Evolutionary conservation across 1,284 basidiomycete species (phyloP).

Genomic region (Clitocybe nebularis): DNA sequence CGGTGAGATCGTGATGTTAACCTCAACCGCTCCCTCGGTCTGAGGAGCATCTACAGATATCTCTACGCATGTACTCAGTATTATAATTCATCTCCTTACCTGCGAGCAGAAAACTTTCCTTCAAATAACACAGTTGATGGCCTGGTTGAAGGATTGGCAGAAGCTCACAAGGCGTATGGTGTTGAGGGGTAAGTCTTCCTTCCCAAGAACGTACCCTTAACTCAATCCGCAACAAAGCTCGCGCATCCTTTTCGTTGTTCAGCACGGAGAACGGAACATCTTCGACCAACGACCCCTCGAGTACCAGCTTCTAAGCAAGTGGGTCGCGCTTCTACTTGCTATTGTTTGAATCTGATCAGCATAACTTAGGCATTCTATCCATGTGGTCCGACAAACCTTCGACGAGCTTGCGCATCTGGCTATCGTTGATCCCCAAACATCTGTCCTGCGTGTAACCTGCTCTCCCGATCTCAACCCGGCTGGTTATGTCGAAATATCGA

Average conservation of each 20-base stretch:
- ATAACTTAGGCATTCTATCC: slow-evolving; percentile 67
- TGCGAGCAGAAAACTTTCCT: slow-evolving; percentile 65
- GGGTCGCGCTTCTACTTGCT: slow-evolving; percentile 20
- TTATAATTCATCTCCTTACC: slow-evolving; percentile 52
- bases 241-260: slow-evolving; percentile 84
- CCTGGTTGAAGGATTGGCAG: slow-evolving; percentile 73
- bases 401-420: slow-evolving; percentile 57
- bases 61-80: slow-evolving; percentile 65
- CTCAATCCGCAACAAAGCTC: slow-evolving; percentile 39
- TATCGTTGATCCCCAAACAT: slow-evolving; percentile 42
- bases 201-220: not conserved
- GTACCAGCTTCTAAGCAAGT: slow-evolving; percentile 79
- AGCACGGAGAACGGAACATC: slow-evolving; percentile 89
- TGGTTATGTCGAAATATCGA: slow-evolving; percentile 62
- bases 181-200: slow-evolving; percentile 39
- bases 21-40: slow-evolving; percentile 1
- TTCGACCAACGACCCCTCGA: slow-evolving; percentile 93
- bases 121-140: slow-evolving; percentile 70
- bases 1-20: slow-evolving; percentile 42
- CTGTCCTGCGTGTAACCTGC: slow-evolving; percentile 39
- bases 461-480: slow-evolving; percentile 28
- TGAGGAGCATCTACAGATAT: slow-evolving; percentile 47
- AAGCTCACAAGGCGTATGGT: slow-evolving; percentile 76
- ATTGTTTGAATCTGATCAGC: slow-evolving; percentile 1
- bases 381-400: slow-evolving; percentile 73